Evolutionary conservation across 2,329 filamentous ascomycete species (phyloP).

Genomic region (Penicillium hesseltinei): DNA sequence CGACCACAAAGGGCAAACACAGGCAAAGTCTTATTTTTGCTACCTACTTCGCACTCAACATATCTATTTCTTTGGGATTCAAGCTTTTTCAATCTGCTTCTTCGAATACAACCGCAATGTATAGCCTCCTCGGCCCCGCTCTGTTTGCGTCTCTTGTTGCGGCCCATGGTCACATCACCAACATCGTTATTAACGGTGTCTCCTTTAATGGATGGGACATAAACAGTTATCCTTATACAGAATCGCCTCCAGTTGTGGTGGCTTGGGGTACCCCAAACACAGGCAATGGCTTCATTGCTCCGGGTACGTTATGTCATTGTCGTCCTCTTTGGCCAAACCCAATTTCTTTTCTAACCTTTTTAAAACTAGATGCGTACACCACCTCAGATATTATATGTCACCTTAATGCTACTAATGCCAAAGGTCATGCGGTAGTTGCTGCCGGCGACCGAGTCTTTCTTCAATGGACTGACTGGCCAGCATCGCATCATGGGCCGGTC

Average conservation of each 20-base stretch:
- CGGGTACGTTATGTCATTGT: slow-evolving; percentile 18
- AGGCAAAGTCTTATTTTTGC: neutral
- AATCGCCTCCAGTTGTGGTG: slow-evolving; percentile 41
- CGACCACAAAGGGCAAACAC: too few species aligned
- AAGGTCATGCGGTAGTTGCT: slow-evolving; percentile 51
- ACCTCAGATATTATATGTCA: slow-evolving; percentile 61
- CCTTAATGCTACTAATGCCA: slow-evolving; percentile 51
- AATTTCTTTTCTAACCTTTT: neutral
- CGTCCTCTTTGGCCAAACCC: neutral
- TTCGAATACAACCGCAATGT: neutral
- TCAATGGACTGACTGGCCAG: slow-evolving; percentile 65
- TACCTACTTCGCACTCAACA: neutral
- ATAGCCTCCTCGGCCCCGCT: neutral
- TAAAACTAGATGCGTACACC: slow-evolving; percentile 39
- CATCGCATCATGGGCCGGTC: slow-evolving; percentile 61
- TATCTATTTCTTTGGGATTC: neutral
- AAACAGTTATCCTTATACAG: slow-evolving; percentile 26
- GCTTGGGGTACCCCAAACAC: slow-evolving; percentile 56
- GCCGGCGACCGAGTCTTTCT: slow-evolving; percentile 59
- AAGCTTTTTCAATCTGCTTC: neutral
- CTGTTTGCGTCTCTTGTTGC: slow-evolving; percentile 32
- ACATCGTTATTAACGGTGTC: slow-evolving; percentile 38
- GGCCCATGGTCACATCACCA: slow-evolving; percentile 34
- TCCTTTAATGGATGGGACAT: slow-evolving; percentile 44
- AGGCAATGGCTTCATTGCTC: slow-evolving; percentile 54